Evolutionary conservation across 1,139 yeast species (phyloP).

Genomic region (Candida tetrigidarum): DNA sequence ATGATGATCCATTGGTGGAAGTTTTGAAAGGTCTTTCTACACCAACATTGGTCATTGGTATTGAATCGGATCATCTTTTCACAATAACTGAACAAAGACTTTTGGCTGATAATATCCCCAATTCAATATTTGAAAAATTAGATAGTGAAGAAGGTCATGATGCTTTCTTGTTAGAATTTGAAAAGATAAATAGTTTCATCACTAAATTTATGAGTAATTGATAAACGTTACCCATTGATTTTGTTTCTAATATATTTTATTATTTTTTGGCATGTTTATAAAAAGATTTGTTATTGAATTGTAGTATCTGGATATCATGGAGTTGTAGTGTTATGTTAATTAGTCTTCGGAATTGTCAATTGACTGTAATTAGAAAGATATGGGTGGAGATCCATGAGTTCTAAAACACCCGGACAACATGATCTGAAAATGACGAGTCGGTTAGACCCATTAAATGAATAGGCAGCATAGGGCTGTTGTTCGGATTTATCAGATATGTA

Average conservation of each 20-base stretch:
- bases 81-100: constrained; percentile 91
- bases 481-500: too few species aligned
- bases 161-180: constrained; percentile 91
- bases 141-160: constrained; percentile 98
- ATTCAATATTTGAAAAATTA: constrained; percentile 67
- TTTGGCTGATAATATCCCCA: constrained; percentile 75
- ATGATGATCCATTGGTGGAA: constrained; percentile 45
- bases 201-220: constrained; percentile 4
- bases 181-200: constrained; percentile 59
- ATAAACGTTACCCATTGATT: too few species aligned
- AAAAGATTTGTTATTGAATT: background rate
- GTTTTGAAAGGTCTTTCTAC: constrained; percentile 58
- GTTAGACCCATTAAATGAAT: too few species aligned
- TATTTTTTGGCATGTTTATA: too few species aligned
- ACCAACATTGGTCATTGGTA: constrained; percentile 87
- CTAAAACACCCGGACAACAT: too few species aligned
- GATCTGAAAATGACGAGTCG: too few species aligned
- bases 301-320: too few species aligned
- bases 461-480: too few species aligned
- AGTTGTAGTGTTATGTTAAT: too few species aligned
- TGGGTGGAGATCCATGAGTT: too few species aligned
- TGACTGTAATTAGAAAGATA: too few species aligned
- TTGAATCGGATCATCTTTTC: constrained; percentile 89
- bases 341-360: too few species aligned
- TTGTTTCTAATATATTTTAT: background rate